Conservation (phyloP, 1,139 yeast species). For the Saccharomyces hybrid region DNA sequence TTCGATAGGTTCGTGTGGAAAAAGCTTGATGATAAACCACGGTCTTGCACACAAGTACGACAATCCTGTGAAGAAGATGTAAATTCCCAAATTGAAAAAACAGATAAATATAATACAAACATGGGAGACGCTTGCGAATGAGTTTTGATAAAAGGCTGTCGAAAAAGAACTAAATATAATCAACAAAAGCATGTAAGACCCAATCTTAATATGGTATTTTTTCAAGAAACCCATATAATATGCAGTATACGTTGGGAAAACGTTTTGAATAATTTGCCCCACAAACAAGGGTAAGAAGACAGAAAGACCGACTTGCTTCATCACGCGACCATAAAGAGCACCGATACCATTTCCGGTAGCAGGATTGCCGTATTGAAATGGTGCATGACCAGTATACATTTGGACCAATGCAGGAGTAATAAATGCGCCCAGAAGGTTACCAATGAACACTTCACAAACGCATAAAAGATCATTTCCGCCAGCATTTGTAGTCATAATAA, state of each 20-base stretch:
- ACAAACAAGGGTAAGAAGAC: constrained; percentile 79
- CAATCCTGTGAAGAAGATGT: constrained; percentile 60
- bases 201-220: constrained; percentile 60
- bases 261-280: constrained; percentile 74
- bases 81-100: constrained; percentile 73
- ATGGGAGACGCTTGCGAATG: constrained; percentile 64
- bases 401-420: constrained; percentile 79
- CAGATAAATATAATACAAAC: constrained; percentile 65
- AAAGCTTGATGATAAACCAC: constrained; percentile 37
- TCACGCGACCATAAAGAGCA: constrained; percentile 60
- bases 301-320: constrained; percentile 79
- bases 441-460: constrained; percentile 76
- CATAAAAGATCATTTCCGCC: constrained; percentile 75
- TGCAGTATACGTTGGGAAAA: constrained; percentile 56
- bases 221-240: constrained; percentile 45
- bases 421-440: constrained; percentile 78
- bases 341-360: constrained; percentile 47
- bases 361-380: constrained; percentile 77
- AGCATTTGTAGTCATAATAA: constrained; percentile 78
- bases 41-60: constrained; percentile 60
- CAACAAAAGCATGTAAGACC: constrained; percentile 66
- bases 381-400: constrained; percentile 46
- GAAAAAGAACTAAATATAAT: constrained; percentile 83
- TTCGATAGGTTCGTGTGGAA: constrained; percentile 39
- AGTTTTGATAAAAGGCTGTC: constrained; percentile 76